Percentiles rank a stretch among this genome's conserved stretches.
These are phyloP conservation scores for Myxozyma neglecta DNA, from an alignment of 805 yeast genomes.

Conservation along the genomic window DNA sequence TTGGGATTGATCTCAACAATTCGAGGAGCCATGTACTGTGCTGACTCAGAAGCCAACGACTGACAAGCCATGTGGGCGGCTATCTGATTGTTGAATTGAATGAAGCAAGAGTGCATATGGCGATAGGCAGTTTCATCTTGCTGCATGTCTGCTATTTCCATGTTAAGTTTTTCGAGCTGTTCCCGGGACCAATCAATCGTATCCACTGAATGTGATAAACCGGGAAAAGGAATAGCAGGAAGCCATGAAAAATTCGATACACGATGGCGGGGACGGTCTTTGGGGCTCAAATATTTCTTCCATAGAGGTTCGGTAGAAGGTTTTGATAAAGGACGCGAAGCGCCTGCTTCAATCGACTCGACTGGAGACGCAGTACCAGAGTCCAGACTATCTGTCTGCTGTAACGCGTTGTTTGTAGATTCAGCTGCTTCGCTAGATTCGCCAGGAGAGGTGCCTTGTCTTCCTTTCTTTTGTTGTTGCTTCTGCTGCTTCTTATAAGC, in stretches of 20 bases:
- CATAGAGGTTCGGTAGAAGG: conserved; percentile 30
- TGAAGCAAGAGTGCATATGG: conserved; percentile 71
- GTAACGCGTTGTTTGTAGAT: background rate
- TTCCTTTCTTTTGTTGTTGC: background rate
- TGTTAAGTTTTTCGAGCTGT: conserved; percentile 65
- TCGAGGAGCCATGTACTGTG: conserved; percentile 47
- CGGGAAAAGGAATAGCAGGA: conserved; percentile 45
- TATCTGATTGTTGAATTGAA: conserved; percentile 57
- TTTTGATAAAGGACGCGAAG: background rate
- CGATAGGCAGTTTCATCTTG: conserved; percentile 56
- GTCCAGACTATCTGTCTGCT: background rate
- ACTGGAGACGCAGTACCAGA: background rate
- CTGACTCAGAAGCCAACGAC: conserved; percentile 42
- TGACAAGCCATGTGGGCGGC: conserved; percentile 69
- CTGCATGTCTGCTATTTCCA: conserved; percentile 62
- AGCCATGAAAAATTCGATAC: conserved; percentile 37
- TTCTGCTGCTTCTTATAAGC: conserved; percentile 18
- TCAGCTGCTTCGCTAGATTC: conserved; percentile 1
- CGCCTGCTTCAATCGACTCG: background rate
- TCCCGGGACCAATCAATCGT: conserved; percentile 74
- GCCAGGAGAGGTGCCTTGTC: background rate
- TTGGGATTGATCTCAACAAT: conserved; percentile 55
- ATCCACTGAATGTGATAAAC: conserved; percentile 73
- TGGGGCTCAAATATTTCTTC: conserved; percentile 52
- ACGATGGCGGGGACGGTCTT: conserved; percentile 73